Conservation (phyloP, 495 filamentous ascomycete genomes). For the Saxophila tyrrhenica region DNA sequence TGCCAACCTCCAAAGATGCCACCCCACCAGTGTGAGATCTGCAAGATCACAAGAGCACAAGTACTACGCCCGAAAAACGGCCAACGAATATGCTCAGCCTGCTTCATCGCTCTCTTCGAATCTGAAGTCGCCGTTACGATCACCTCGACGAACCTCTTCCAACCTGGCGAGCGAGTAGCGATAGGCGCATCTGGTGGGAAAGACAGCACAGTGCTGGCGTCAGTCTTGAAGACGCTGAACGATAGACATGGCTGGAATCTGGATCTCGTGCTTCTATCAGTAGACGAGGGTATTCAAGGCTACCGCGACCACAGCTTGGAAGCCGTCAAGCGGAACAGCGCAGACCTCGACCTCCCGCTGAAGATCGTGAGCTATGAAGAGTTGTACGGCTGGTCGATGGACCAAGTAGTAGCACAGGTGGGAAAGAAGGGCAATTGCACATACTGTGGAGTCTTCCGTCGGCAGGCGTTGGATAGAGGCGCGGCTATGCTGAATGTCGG, state of each 20-base stretch:
- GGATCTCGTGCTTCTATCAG: slow-evolving; percentile 73
- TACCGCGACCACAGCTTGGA: slow-evolving; percentile 93
- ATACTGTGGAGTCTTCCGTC: slow-evolving; percentile 91
- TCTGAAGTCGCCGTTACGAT: slow-evolving; percentile 91
- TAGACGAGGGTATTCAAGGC: slow-evolving; percentile 94
- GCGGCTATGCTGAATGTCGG: slow-evolving; percentile 77
- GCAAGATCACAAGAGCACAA: slow-evolving; percentile 63
- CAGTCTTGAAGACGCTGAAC: slow-evolving; percentile 88
- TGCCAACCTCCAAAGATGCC: too few relatives aligned
- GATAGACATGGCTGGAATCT: slow-evolving; percentile 79
- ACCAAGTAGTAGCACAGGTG: slow-evolving; percentile 88
- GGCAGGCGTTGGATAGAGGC: slow-evolving; percentile 88
- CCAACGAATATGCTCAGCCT: slow-evolving; percentile 77
- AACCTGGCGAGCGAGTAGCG: slow-evolving; percentile 73
- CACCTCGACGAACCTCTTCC: slow-evolving; percentile 62
- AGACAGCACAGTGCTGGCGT: slow-evolving; percentile 92
- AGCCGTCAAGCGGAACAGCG: slow-evolving; percentile 86
- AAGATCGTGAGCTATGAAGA: slow-evolving; percentile 88
- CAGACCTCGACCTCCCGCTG: slow-evolving; percentile 81
- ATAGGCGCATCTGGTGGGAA: slow-evolving; percentile 97
- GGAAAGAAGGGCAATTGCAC: slow-evolving; percentile 99
- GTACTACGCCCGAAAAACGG: slow-evolving; percentile 92
- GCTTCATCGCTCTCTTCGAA: slow-evolving; percentile 82
- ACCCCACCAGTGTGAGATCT: slow-evolving; percentile 56
- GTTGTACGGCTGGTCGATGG: slow-evolving; percentile 98